Conservation (phyloP, 2,329 filamentous ascomycete genomes). For the Arthrinium puccinioides region DNA sequence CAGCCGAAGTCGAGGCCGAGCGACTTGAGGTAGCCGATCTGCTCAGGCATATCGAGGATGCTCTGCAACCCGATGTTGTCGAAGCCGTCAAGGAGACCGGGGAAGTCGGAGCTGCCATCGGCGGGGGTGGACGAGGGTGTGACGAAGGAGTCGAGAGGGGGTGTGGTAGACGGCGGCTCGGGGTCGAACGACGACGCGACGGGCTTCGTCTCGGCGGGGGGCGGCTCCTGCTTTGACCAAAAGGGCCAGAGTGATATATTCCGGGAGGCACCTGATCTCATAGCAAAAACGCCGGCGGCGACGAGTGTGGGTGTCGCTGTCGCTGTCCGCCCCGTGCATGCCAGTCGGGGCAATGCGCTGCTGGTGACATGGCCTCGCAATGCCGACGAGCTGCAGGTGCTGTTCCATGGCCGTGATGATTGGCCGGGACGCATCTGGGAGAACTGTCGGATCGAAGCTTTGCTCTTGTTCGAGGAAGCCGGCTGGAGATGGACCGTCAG, state of each 20-base stretch:
- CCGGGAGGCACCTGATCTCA: conserved; percentile 19
- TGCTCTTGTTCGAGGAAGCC: background rate
- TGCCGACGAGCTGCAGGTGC: conserved; percentile 2
- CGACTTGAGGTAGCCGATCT: conserved; percentile 70
- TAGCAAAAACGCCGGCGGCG: conserved; percentile 15
- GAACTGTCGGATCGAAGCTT: conserved; percentile 7
- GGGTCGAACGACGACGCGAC: conserved; percentile 4
- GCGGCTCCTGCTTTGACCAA: conserved; percentile 15
- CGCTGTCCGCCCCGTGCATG: conserved; percentile 7
- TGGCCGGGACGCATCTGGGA: conserved; percentile 7
- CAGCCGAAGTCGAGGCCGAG: conserved; percentile 84
- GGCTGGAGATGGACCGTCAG: background rate
- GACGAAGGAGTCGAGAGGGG: background rate
- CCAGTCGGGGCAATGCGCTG: conserved; percentile 10
- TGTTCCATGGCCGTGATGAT: conserved; percentile 4
- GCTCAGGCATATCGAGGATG: conserved; percentile 58
- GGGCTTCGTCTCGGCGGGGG: conserved; percentile 6
- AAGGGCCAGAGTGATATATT: conserved; percentile 24
- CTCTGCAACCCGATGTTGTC: conserved; percentile 27
- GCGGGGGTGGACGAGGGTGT: background rate
- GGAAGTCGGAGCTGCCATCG: conserved; percentile 8
- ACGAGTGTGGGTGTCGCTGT: background rate
- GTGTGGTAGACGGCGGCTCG: conserved; percentile 9
- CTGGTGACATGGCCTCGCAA: conserved; percentile 6
- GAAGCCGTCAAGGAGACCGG: conserved; percentile 23